These are phyloP conservation scores for Volvariella surrecta DNA, from an alignment of 1,284 basidiomycete genomes.

Conservation along the genomic window DNA sequence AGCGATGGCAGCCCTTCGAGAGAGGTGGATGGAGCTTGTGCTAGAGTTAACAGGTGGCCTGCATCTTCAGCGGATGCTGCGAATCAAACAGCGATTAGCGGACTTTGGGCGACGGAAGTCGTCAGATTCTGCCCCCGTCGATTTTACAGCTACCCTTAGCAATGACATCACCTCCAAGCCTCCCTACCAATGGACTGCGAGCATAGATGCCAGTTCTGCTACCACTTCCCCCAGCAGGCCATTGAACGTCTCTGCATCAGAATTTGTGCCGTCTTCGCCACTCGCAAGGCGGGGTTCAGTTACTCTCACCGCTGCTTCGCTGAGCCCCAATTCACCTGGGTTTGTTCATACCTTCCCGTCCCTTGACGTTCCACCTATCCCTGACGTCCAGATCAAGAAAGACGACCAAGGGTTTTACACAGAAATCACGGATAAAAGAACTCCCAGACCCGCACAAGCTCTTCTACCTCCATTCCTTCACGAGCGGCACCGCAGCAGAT, in stretches of 20 bases:
- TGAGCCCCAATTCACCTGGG: constrained; percentile 14
- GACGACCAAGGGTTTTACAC: constrained; percentile 34
- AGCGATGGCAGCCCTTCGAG: neutral
- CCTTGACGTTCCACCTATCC: constrained; percentile 20
- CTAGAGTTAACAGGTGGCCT: neutral
- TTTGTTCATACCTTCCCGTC: constrained; percentile 30
- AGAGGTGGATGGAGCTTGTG: neutral
- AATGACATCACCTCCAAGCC: constrained; percentile 21
- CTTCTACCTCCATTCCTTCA: constrained; percentile 34
- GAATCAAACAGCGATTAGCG: constrained; percentile 22
- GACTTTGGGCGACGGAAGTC: constrained; percentile 10
- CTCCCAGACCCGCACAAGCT: constrained; percentile 13
- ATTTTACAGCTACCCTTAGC: constrained; percentile 11
- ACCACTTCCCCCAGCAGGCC: constrained; percentile 21
- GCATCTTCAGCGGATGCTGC: constrained; percentile 1
- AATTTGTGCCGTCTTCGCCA: constrained; percentile 19
- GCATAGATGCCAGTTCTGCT: constrained; percentile 13
- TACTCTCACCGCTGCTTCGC: constrained; percentile 1
- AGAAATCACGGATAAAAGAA: constrained; percentile 19
- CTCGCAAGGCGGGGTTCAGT: constrained; percentile 6
- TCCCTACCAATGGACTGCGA: constrained; percentile 18
- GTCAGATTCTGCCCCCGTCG: constrained; percentile 1
- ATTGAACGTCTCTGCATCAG: constrained; percentile 32
- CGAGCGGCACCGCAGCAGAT: constrained; percentile 26
- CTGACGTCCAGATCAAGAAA: constrained; percentile 28